These are phyloP conservation scores for Irpex sp. DNA, from an alignment of 1,284 basidiomycete species.

Conservation along the genomic window DNA sequence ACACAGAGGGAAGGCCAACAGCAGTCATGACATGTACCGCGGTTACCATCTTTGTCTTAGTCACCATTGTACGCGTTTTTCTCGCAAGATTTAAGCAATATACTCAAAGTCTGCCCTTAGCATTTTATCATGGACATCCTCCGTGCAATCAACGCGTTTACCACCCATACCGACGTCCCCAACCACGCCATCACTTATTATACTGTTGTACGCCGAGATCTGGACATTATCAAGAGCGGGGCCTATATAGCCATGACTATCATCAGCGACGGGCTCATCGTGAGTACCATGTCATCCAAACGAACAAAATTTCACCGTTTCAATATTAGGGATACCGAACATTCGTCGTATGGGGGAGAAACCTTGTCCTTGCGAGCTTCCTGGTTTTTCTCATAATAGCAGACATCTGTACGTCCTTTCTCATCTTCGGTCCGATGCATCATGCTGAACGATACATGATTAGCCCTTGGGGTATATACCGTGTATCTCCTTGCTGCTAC, in stretches of 20 bases:
- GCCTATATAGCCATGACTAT: constrained; percentile 11
- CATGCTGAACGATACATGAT: neutral
- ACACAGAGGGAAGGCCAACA: constrained; percentile 6
- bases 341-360: constrained; percentile 9
- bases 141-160: constrained; percentile 9
- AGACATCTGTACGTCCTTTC: constrained; percentile 5
- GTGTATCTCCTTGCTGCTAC: constrained; percentile 8
- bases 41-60: constrained; percentile 5
- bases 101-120: neutral
- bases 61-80: constrained; percentile 7
- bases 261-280: constrained; percentile 11
- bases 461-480: constrained; percentile 9
- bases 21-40: constrained; percentile 4
- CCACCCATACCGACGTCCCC: constrained; percentile 8
- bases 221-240: constrained; percentile 13
- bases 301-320: too few relatives aligned
- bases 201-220: constrained; percentile 7
- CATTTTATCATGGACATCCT: constrained; percentile 11
- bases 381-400: constrained; percentile 6
- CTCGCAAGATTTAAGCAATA: too few relatives aligned
- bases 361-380: neutral
- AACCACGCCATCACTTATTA: constrained; percentile 9
- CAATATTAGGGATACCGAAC: constrained; percentile 9
- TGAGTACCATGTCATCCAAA: neutral
- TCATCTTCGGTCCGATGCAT: neutral